Percentiles rank a stretch among this genome's conserved stretches.
Evolutionary conservation across 495 filamentous ascomycete species (phyloP).

Genomic region (Xanthoparmelia taractica): DNA sequence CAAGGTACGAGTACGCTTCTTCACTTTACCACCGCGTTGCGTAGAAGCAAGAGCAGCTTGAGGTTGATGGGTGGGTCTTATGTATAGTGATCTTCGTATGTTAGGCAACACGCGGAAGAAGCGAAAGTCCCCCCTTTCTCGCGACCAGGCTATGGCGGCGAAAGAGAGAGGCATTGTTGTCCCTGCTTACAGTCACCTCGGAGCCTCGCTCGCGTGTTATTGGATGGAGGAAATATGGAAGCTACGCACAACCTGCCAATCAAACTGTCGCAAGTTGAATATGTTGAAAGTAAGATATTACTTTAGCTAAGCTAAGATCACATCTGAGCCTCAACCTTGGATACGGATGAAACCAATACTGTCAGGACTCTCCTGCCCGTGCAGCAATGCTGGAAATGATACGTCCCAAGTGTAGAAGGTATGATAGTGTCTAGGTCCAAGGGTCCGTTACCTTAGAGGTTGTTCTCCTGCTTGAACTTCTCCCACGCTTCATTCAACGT

Average conservation of each 20-base stretch:
- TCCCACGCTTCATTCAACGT: slow-evolving; percentile 98
- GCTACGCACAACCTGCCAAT: background rate
- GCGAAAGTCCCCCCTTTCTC: too few species aligned
- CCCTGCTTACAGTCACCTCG: too few species aligned
- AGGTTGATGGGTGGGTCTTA: too few species aligned
- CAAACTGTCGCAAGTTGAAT: background rate
- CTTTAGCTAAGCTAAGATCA: background rate
- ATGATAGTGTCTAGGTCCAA: background rate
- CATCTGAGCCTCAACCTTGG: background rate
- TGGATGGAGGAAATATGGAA: too few species aligned
- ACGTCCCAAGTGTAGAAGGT: background rate
- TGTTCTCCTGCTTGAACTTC: slow-evolving; percentile 90
- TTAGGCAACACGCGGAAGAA: too few species aligned
- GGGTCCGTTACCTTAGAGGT: slow-evolving; percentile 40
- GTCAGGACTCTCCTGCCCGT: background rate
- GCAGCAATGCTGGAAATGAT: background rate
- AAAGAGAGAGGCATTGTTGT: too few species aligned
- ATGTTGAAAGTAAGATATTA: background rate
- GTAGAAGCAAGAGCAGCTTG: too few species aligned
- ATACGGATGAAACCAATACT: background rate
- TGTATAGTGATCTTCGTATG: too few species aligned
- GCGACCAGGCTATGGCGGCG: too few species aligned
- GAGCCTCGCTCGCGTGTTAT: too few species aligned
- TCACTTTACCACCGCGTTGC: too few species aligned
- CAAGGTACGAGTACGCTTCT: too few species aligned